Conservation (phyloP, 306 rosid genomes). For the Glycine tomentella region DNA sequence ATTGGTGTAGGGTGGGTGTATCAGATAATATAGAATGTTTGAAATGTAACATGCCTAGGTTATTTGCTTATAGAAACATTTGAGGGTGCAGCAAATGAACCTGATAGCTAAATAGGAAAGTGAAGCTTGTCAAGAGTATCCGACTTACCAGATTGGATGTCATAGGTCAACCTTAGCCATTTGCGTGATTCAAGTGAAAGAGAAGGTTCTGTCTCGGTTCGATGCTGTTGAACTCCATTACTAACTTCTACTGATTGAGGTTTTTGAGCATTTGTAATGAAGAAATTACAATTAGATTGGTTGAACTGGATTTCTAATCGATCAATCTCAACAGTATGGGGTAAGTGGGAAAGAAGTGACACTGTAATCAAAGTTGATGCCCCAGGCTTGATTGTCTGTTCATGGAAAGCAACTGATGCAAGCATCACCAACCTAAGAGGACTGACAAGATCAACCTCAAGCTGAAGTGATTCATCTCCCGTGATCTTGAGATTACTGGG, state of each 20-base stretch:
- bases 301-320: constrained; percentile 91
- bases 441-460: constrained; percentile 91
- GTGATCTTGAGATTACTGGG: constrained; percentile 58
- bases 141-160: constrained; percentile 76
- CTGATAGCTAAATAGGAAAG: constrained; percentile 12
- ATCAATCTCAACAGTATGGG: constrained; percentile 73
- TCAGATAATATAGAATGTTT: constrained; percentile 8
- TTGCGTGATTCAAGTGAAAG: constrained; percentile 72
- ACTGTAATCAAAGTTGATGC: constrained; percentile 66
- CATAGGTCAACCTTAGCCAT: constrained; percentile 89
- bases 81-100: constrained; percentile 25
- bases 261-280: constrained; percentile 66
- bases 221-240: constrained; percentile 54
- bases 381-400: constrained; percentile 81
- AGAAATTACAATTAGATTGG: constrained; percentile 82
- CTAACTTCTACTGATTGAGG: constrained; percentile 53
- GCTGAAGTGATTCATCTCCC: constrained; percentile 67
- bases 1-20: not conserved
- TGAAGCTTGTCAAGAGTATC: constrained; percentile 28
- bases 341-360: constrained; percentile 86
- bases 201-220: constrained; percentile 67
- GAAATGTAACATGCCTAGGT: constrained; percentile 26
- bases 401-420: constrained; percentile 95
- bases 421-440: constrained; percentile 92
- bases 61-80: constrained; percentile 32